Percentiles rank a stretch among this genome's conserved stretches.
These are phyloP conservation scores for Leptodontidium sp. DNA, from an alignment of 2,329 filamentous ascomycete species.

Conservation along the genomic window DNA sequence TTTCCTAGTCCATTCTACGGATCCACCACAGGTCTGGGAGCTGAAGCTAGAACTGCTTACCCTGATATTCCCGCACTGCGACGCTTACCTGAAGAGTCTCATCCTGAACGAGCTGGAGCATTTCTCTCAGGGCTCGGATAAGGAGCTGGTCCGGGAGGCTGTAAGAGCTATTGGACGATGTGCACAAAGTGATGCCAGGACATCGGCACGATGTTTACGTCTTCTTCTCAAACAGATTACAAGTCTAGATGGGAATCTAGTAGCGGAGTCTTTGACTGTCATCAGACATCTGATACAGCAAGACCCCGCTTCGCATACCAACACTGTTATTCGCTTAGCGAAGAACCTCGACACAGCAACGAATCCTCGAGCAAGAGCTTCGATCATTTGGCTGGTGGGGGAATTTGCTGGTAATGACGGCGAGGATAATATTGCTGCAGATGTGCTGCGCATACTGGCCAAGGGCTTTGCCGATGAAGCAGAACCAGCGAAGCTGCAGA, in stretches of 20 bases:
- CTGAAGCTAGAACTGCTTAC: constrained; percentile 92
- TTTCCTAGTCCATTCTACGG: constrained; percentile 84
- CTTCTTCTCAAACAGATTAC: constrained; percentile 88
- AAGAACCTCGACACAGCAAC: constrained; percentile 90
- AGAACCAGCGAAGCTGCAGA: constrained; percentile 88
- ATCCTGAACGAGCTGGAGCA: constrained; percentile 94
- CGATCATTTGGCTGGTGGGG: constrained; percentile 96
- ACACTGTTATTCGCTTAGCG: constrained; percentile 87
- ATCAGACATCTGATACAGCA: constrained; percentile 96
- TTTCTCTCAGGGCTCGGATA: constrained; percentile 81
- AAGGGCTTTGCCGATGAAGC: constrained; percentile 86
- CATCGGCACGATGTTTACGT: constrained; percentile 80
- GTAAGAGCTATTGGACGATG: constrained; percentile 94
- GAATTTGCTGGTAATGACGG: constrained; percentile 85
- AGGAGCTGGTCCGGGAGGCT: constrained; percentile 83
- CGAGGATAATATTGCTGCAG: constrained; percentile 89
- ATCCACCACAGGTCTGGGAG: constrained; percentile 83
- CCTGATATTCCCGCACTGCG: constrained; percentile 86
- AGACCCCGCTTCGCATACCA: constrained; percentile 79
- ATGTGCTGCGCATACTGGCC: constrained; percentile 87
- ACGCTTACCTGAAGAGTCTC: constrained; percentile 78
- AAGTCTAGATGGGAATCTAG: constrained; percentile 84
- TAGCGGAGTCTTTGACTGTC: constrained; percentile 92
- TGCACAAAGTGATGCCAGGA: constrained; percentile 77
- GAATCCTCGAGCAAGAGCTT: constrained; percentile 87